Percentiles rank a stretch among this genome's conserved stretches.
Conservation (phyloP, 1,284 basidiomycete genomes). For the Sparassis latifolia region DNA sequence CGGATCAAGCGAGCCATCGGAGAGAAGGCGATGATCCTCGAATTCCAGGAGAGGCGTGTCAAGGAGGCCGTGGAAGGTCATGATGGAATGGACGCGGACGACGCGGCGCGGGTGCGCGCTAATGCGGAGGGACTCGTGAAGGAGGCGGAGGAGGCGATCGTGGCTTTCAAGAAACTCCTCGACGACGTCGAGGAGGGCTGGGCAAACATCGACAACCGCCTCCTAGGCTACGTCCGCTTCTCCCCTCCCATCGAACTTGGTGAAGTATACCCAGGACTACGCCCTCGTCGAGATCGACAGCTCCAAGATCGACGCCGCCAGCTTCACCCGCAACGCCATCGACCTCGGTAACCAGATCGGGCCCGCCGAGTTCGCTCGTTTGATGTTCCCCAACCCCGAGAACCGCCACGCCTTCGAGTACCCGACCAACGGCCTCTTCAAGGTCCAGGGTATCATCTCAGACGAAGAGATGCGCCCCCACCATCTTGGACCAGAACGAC, state of each 20-base stretch:
- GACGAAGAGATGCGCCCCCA: slow-evolving; percentile 5
- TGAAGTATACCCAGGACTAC: slow-evolving; percentile 25
- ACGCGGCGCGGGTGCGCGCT: neutral
- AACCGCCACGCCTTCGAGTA: slow-evolving; percentile 13
- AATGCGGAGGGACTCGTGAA: slow-evolving; percentile 8
- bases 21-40: neutral
- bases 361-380: slow-evolving; percentile 4
- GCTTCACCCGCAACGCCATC: slow-evolving; percentile 14
- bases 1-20: slow-evolving; percentile 7
- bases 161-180: slow-evolving; percentile 15
- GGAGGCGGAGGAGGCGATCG: slow-evolving; percentile 15
- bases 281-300: slow-evolving; percentile 27
- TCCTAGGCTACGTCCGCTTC: slow-evolving; percentile 24
- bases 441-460: slow-evolving; percentile 8
- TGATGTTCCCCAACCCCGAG: slow-evolving; percentile 14
- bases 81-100: slow-evolving; percentile 1
- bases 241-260: slow-evolving; percentile 20
- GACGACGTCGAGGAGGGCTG: slow-evolving; percentile 20
- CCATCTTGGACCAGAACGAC: slow-evolving; percentile 2
- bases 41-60: neutral
- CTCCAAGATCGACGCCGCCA: slow-evolving; percentile 18
- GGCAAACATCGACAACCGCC: slow-evolving; percentile 15
- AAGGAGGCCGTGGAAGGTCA: slow-evolving; percentile 6
- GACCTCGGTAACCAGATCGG: slow-evolving; percentile 12
- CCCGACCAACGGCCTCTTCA: slow-evolving; percentile 14